Conservation (phyloP, 257 asterid species). For the Solanum acaule region DNA sequence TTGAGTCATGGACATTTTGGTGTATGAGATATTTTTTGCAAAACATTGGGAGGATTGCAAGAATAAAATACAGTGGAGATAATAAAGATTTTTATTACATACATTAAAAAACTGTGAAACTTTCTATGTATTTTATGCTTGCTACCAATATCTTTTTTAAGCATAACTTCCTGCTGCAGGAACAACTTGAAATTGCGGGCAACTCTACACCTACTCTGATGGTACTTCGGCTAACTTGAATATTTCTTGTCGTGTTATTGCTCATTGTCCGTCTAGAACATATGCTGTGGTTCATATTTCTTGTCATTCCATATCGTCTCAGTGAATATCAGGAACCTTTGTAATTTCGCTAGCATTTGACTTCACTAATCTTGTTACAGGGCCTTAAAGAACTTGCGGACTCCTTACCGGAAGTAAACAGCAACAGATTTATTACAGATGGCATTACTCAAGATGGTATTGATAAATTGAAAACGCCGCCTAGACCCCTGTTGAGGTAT, state of each 20-base stretch:
- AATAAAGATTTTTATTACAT: not conserved
- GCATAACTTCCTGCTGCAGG: constrained; percentile 3
- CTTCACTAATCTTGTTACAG: constrained; percentile 17
- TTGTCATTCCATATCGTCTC: not conserved
- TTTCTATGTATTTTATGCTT: not conserved
- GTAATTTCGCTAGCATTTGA: not conserved
- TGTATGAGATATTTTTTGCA: not conserved
- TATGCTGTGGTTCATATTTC: not conserved
- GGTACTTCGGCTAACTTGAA: not conserved
- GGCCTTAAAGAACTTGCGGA: constrained; percentile 65
- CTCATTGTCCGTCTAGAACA: not conserved
- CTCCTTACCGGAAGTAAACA: constrained; percentile 12
- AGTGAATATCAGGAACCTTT: not conserved
- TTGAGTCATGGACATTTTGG: not conserved
- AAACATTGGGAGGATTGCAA: not conserved
- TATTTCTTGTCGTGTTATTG: not conserved
- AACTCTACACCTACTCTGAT: not conserved
- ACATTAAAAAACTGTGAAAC: not conserved
- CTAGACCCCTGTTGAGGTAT: constrained; percentile 36
- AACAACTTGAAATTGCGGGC: constrained; percentile 1
- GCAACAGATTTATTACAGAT: constrained; percentile 19
- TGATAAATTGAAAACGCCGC: constrained; percentile 22
- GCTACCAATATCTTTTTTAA: not conserved
- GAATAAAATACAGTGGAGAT: not conserved
- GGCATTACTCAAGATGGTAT: constrained; percentile 21